A percentile compares a stretch with the other conserved stretches of the same genome.
These are phyloP conservation scores for Hypericum perforatum DNA, from an alignment of 345 rosid genomes.

Conservation along the genomic window DNA sequence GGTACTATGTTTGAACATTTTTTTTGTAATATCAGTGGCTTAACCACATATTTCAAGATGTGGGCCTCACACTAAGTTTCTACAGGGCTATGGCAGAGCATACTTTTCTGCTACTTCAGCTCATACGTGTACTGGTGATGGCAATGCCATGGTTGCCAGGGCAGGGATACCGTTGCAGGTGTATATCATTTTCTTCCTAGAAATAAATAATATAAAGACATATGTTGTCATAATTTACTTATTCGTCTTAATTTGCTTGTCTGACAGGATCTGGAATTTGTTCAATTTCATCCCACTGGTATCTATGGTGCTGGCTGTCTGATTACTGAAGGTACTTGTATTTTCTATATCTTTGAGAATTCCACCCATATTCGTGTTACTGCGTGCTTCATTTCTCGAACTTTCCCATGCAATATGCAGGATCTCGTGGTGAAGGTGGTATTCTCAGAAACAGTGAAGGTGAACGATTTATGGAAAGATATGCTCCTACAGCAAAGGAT, in stretches of 20 bases:
- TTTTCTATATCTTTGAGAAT: neutral
- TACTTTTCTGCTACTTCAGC: constrained; percentile 99
- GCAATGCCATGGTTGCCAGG: constrained; percentile 95
- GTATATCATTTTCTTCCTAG: constrained; percentile 12
- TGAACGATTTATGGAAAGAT: constrained; percentile 97
- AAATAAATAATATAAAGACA: neutral
- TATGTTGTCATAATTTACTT: constrained; percentile 2
- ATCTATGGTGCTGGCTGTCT: constrained; percentile 97
- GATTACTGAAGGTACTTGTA: constrained; percentile 72
- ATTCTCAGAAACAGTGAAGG: constrained; percentile 96
- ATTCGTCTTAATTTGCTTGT: constrained; percentile 5
- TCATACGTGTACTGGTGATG: constrained; percentile 98
- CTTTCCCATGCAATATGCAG: constrained; percentile 26
- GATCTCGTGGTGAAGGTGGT: constrained; percentile 99
- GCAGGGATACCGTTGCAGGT: constrained; percentile 94
- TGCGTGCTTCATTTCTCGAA: neutral
- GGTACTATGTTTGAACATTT: constrained; percentile 29
- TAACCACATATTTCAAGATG: neutral
- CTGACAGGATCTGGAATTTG: constrained; percentile 91
- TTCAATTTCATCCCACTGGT: constrained; percentile 98
- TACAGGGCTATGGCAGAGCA: constrained; percentile 92
- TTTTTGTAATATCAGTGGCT: neutral
- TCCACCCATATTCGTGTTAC: neutral
- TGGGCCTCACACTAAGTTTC: constrained; percentile 10
- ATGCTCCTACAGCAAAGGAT: constrained; percentile 99